Evolutionary conservation across 1,284 basidiomycete species (phyloP), one percentile per base, ranked within the genome.

Genomic region (Irpex rosettiformis): DNA sequence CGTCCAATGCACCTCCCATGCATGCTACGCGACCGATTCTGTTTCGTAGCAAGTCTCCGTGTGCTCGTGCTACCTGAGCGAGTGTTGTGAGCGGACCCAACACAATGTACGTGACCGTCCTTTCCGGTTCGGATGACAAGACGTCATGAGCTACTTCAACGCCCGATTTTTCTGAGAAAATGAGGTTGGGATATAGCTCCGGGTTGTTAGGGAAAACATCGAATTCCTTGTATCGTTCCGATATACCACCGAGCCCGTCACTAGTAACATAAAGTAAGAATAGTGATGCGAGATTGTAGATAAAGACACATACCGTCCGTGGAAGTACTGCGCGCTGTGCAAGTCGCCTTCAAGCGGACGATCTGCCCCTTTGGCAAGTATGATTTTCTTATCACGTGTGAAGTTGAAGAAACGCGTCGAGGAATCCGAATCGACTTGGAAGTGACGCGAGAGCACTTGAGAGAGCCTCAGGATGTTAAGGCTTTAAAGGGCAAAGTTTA

Each of bases 1-100:
- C 91, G 64, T 98, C 94, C 28, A 98, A 74, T 1, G 93, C 88
- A n/a, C 95, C 96, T n/a, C 96, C 96, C 95, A 98, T 98, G 70
- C 88, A 88, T 18, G 96, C 77, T 25, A 98, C 79, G 11, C 86
- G 81, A 16, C 88, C 89, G 40, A 91, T 80, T 30, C 82, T 83
- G 1, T 88, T 77, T 10, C 78, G 77, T 16, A 88, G 72, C 1
- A 83, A 76, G 29, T 76, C 71, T 1, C 82, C 79, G 65, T 92
- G 82, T 53, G 79, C 70, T 8, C 79, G 80, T 70, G 90, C 77
- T 52, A 91, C 79, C 42, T 78, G 76, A 1, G 94, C 93, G 25
- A 98, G 77, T 68, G 92, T 96, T 18, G 94, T 98, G 59, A 95
- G 75, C 3, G 96, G 96, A 0, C 96, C 96, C 1, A 98, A 78